A percentile compares a stretch with the other conserved stretches of the same genome.
phyloP scores from a whole-genome alignment of 495 filamentous ascomycete genomes.

The Echria macrotheca region DNA sequence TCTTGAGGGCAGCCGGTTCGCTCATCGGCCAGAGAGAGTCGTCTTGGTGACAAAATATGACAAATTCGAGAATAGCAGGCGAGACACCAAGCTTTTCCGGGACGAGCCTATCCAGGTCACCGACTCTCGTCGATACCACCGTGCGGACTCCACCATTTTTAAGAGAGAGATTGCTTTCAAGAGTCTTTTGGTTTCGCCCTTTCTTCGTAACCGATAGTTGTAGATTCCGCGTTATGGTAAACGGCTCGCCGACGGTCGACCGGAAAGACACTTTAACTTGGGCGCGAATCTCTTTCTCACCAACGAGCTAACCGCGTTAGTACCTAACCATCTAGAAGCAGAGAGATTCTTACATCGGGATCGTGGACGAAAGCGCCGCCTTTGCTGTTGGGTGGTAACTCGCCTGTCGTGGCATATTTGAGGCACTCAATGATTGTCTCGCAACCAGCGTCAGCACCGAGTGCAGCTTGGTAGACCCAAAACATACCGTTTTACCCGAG shows the following conservation, averaged over 20 bases:
- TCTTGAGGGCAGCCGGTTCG: conserved; percentile 76
- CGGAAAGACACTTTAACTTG: conserved; percentile 88
- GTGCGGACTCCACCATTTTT: conserved; percentile 75
- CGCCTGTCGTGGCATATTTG: conserved; percentile 94
- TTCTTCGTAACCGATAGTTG: conserved; percentile 84
- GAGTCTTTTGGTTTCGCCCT: conserved; percentile 62
- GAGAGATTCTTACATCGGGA: conserved; percentile 55
- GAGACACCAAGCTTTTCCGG: conserved; percentile 88
- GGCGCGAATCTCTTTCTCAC: conserved; percentile 85
- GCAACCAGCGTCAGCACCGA: too few species aligned
- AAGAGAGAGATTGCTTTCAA: conserved; percentile 72
- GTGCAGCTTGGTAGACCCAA: conserved; percentile 30
- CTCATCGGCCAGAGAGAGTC: conserved; percentile 98
- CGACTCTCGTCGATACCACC: conserved; percentile 68
- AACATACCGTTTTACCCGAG: conserved; percentile 74
- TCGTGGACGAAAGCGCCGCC: conserved; percentile 96
- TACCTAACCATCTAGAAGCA: not conserved
- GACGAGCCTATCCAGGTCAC: conserved; percentile 75
- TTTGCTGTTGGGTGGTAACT: conserved; percentile 88
- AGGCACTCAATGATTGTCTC: conserved; percentile 96
- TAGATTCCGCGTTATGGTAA: conserved; percentile 75
- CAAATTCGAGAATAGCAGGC: conserved; percentile 79
- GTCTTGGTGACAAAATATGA: conserved; percentile 98
- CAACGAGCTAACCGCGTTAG: conserved; percentile 52
- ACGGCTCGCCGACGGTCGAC: conserved; percentile 63